A percentile compares a stretch with the other conserved stretches of the same genome.
Evolutionary conservation across 345 rosid species (phyloP).

Genomic region (Cardamine resedifolia): DNA sequence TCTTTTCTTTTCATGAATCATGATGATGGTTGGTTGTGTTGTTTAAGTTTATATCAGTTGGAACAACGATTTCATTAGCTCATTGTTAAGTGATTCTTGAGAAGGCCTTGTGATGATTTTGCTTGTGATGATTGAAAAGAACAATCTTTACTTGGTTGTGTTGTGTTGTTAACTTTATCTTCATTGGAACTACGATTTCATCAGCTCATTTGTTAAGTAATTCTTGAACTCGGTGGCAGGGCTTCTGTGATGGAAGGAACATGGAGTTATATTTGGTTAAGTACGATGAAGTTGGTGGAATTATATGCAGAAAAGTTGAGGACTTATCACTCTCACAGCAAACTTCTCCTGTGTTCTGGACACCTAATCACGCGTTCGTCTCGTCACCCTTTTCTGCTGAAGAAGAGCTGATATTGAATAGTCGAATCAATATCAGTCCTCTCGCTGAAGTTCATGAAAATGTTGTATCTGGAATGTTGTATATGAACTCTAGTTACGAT

Average conservation of each 20-base stretch:
- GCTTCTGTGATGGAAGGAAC: conserved; percentile 58
- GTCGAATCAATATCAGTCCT: conserved; percentile 50
- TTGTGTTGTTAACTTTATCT: neutral
- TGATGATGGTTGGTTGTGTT: too few relatives aligned
- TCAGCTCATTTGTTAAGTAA: conserved; percentile 11
- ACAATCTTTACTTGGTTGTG: too few relatives aligned
- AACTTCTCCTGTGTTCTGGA: conserved; percentile 75
- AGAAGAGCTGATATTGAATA: conserved; percentile 55
- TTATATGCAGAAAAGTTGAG: conserved; percentile 70
- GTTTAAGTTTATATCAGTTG: too few relatives aligned
- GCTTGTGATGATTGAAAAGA: too few relatives aligned
- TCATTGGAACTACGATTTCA: neutral
- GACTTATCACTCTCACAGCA: conserved; percentile 49
- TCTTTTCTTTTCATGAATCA: neutral
- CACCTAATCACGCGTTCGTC: conserved; percentile 46
- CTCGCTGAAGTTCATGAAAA: conserved; percentile 35
- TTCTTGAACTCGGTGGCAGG: conserved; percentile 49
- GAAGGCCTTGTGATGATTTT: too few relatives aligned
- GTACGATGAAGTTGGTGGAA: conserved; percentile 72
- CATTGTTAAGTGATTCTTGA: too few relatives aligned
- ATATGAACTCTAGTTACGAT: conserved; percentile 65
- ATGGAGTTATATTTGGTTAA: conserved; percentile 72
- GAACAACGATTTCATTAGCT: too few relatives aligned
- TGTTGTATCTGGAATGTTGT: conserved; percentile 51
- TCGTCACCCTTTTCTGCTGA: conserved; percentile 53